A percentile compares a stretch with the other conserved stretches of the same genome.
Conservation (phyloP, 2,329 filamentous ascomycete genomes). For the Sphaerulina populicola region DNA sequence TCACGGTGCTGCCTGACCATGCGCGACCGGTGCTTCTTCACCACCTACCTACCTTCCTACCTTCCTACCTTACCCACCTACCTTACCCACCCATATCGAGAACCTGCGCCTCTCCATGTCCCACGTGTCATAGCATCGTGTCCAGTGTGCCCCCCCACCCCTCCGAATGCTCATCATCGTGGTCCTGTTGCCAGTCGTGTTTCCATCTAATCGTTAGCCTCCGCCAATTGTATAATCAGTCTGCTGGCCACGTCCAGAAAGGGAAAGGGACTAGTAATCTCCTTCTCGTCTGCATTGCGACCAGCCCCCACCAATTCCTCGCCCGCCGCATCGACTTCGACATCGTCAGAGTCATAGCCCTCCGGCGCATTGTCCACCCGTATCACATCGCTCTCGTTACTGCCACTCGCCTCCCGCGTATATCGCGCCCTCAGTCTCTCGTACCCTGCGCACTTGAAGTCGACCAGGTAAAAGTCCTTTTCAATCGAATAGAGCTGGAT, state of each 20-base stretch:
- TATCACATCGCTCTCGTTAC: conserved; percentile 22
- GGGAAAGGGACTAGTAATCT: conserved; percentile 88
- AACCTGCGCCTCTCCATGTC: background rate
- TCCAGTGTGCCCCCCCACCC: background rate
- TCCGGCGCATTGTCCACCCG: conserved; percentile 18
- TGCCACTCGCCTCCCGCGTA: conserved; percentile 31
- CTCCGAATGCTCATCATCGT: conserved; percentile 1
- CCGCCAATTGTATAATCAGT: conserved; percentile 86
- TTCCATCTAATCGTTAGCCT: conserved; percentile 51
- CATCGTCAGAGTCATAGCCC: conserved; percentile 18
- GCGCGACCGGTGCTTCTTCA: too few relatives aligned
- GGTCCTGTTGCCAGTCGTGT: conserved; percentile 6
- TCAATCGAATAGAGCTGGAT: conserved; percentile 96
- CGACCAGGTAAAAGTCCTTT: conserved; percentile 83
- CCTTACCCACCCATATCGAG: background rate
- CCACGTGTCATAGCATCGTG: conserved; percentile 1
- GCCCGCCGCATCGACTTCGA: conserved; percentile 31
- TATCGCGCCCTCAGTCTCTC: conserved; percentile 62
- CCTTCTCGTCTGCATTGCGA: conserved; percentile 68
- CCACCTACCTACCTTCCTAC: too few relatives aligned
- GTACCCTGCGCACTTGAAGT: conserved; percentile 98
- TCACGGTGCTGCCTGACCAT: too few relatives aligned
- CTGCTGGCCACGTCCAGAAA: conserved; percentile 89
- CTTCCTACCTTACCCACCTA: too few relatives aligned
- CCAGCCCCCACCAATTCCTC: conserved; percentile 41